These are phyloP conservation scores for Fraxinus velutina DNA, from an alignment of 305 asterid genomes.

Conservation along the genomic window DNA sequence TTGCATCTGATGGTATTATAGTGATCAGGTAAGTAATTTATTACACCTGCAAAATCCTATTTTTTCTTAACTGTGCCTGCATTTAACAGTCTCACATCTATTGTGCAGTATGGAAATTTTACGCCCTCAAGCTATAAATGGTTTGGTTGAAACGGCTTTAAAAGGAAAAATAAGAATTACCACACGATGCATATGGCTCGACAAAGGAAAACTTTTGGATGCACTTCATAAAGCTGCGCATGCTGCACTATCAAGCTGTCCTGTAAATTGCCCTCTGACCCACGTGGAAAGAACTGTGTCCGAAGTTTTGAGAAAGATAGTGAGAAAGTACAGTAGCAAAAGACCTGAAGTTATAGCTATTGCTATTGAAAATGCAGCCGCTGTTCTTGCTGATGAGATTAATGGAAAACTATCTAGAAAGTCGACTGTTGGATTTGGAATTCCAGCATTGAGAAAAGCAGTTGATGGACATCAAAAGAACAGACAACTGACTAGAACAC, in stretches of 20 bases:
- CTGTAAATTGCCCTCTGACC: conserved; percentile 67
- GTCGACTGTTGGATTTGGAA: conserved; percentile 42
- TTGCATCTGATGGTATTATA: conserved; percentile 94
- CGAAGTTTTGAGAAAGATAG: conserved; percentile 89
- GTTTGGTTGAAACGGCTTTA: conserved; percentile 45
- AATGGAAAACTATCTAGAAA: conserved; percentile 65
- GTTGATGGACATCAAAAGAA: conserved; percentile 51
- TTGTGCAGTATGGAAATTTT: conserved; percentile 82
- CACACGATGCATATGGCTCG: conserved; percentile 98
- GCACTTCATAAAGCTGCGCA: conserved; percentile 96
- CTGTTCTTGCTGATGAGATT: conserved; percentile 80
- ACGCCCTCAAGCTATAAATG: conserved; percentile 65
- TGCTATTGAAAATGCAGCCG: conserved; percentile 84
- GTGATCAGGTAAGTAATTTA: conserved; percentile 60
- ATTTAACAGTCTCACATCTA: conserved; percentile 19
- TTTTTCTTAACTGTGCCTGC: conserved; percentile 24
- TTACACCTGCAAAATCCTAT: conserved; percentile 4
- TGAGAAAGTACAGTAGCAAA: conserved; percentile 92
- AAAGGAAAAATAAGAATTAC: conserved; percentile 96
- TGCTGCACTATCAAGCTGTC: conserved; percentile 92
- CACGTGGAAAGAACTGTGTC: conserved; percentile 95
- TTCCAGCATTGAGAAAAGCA: conserved; percentile 54
- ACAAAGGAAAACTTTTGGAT: conserved; percentile 93
- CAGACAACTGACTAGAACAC: conserved; percentile 34
- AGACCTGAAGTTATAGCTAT: conserved; percentile 88